These are phyloP conservation scores for Didymella keratinophila DNA, from an alignment of 2,329 filamentous ascomycete genomes.

Conservation along the genomic window DNA sequence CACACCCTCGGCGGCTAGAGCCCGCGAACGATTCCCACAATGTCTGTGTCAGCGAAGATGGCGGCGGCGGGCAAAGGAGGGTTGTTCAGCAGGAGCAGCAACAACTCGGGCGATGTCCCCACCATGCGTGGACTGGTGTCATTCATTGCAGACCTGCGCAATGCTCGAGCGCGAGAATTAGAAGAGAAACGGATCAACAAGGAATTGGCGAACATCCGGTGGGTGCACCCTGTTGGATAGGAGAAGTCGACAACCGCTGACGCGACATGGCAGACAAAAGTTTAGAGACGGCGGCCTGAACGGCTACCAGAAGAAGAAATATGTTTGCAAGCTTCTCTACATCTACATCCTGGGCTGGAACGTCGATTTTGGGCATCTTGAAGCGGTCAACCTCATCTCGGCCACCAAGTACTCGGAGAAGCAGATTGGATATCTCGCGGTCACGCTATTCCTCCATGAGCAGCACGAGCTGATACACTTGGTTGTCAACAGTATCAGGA, in stretches of 20 bases:
- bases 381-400: constrained; percentile 97
- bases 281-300: constrained; percentile 95
- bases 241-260: constrained; percentile 31
- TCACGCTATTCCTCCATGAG: constrained; percentile 96
- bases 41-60: constrained; percentile 47
- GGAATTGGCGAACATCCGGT: constrained; percentile 95
- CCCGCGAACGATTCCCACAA: constrained; percentile 38
- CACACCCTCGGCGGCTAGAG: constrained; percentile 42
- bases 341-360: constrained; percentile 99
- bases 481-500: constrained; percentile 98
- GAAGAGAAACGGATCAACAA: constrained; percentile 99
- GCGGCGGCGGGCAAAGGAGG: constrained; percentile 49
- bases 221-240: constrained; percentile 42
- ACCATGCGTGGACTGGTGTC: constrained; percentile 76
- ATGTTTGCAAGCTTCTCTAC: constrained; percentile 99
- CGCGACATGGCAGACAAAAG: constrained; percentile 71
- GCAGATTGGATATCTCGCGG: constrained; percentile 97
- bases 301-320: constrained; percentile 99
- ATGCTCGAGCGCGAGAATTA: constrained; percentile 90
- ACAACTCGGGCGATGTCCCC: constrained; percentile 49
- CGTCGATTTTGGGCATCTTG: constrained; percentile 97
- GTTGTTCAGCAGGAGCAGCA: constrained; percentile 52
- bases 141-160: constrained; percentile 96
- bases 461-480: constrained; percentile 94
- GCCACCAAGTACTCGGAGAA: constrained; percentile 98